phyloP scores from a whole-genome alignment of 2,329 filamentous ascomycete species.

The Camillea tinctor region DNA sequence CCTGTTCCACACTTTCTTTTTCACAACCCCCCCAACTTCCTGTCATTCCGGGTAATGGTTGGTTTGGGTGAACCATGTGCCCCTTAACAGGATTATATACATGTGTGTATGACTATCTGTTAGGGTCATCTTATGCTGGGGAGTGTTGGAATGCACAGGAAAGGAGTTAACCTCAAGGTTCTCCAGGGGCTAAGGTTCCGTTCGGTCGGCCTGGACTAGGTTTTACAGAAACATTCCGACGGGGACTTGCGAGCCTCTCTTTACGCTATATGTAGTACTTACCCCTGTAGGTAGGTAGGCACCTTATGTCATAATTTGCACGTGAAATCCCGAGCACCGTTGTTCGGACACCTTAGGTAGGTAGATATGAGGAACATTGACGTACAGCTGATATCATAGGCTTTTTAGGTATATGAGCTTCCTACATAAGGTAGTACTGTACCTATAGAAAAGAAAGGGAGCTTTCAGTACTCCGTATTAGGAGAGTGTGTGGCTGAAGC shows the following conservation, averaged over 20 bases:
- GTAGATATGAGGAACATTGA: neutral
- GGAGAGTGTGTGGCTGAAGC: slow-evolving; percentile 16
- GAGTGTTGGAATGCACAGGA: neutral
- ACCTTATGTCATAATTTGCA: no score
- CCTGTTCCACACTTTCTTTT: neutral
- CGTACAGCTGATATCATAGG: neutral
- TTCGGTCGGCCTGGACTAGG: neutral
- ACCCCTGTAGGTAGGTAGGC: neutral
- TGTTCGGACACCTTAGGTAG: no score
- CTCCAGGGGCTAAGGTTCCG: neutral
- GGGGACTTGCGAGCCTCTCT: neutral
- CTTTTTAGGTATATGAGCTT: no score
- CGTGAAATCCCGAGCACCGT: no score
- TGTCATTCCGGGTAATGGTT: neutral
- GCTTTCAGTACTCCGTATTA: no score
- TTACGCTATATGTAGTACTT: neutral
- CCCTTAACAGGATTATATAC: neutral
- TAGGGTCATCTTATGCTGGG: no score
- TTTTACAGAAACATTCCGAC: neutral
- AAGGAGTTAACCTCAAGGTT: neutral
- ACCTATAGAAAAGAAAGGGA: no score
- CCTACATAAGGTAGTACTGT: no score
- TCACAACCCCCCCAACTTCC: neutral
- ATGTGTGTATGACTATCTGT: neutral
- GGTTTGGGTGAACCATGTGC: no score